These are phyloP conservation scores for Spatholobus suberectus DNA, from an alignment of 306 rosid species.

Conservation along the genomic window DNA sequence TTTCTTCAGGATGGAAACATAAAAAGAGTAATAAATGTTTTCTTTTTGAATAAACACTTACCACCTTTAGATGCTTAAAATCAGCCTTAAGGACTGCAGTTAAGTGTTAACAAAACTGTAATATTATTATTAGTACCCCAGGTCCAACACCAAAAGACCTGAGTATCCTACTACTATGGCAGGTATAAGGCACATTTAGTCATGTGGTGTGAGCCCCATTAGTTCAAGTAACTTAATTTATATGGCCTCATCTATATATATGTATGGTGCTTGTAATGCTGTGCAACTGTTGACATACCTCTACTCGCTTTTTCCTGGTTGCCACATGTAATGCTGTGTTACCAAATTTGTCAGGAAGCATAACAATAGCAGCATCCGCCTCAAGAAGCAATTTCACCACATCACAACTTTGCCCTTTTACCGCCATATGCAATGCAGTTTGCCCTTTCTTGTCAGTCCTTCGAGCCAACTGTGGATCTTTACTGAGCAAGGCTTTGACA, in stretches of 20 bases:
- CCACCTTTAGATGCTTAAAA: background rate
- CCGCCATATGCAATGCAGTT: constrained; percentile 99
- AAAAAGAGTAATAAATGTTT: background rate
- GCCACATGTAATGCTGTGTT: constrained; percentile 95
- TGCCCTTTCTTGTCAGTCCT: constrained; percentile 98
- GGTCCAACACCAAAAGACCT: background rate
- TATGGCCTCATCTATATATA: background rate
- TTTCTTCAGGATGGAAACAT: background rate
- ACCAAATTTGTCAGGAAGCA: constrained; percentile 98
- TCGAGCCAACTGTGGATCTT: constrained; percentile 92
- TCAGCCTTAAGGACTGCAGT: background rate
- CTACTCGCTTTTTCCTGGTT: constrained; percentile 92
- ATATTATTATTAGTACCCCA: background rate
- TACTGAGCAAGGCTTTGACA: constrained; percentile 70
- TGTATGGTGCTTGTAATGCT: background rate
- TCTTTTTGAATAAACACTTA: background rate
- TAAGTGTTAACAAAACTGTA: background rate
- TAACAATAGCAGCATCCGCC: constrained; percentile 96
- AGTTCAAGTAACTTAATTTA: constrained; percentile 20
- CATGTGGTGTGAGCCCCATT: background rate
- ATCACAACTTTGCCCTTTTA: constrained; percentile 91
- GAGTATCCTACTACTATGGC: background rate
- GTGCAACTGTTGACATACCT: constrained; percentile 59
- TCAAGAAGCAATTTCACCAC: constrained; percentile 91
- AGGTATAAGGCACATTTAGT: constrained; percentile 1